phyloP scores from a whole-genome alignment of 208 protist genomes.

The Vickermania ingenoplastis region DNA sequence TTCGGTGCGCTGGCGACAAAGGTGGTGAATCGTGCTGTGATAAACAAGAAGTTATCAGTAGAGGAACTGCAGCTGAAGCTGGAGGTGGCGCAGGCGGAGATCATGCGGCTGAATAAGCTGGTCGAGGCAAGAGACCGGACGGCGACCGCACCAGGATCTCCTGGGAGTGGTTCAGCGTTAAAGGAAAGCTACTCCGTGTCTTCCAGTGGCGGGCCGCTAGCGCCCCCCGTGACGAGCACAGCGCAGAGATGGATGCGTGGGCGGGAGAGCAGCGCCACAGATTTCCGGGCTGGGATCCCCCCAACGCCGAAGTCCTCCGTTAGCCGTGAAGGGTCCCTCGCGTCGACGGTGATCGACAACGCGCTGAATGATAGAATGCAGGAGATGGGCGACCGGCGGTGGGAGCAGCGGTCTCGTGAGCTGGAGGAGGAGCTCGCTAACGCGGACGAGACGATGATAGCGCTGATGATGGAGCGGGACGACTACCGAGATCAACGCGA shows the following conservation, averaged over 20 bases:
- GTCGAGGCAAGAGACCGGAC: not conserved
- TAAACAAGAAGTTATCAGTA: slow-evolving; percentile 69
- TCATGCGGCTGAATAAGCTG: slow-evolving; percentile 16
- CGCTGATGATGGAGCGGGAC: slow-evolving; percentile 39
- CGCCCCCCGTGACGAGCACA: not conserved
- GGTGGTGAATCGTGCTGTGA: slow-evolving; percentile 69
- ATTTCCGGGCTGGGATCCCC: not conserved
- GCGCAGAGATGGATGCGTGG: not conserved
- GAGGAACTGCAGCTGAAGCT: slow-evolving; percentile 72
- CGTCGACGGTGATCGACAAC: slow-evolving; percentile 10
- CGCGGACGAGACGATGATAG: slow-evolving; percentile 24
- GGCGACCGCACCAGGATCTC: not conserved
- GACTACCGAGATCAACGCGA: slow-evolving; percentile 15
- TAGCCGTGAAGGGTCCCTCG: not conserved
- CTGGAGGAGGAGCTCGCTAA: slow-evolving; percentile 31
- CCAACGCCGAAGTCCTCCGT: not conserved
- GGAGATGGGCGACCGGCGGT: slow-evolving; percentile 23
- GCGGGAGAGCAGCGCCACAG: not conserved
- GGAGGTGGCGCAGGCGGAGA: slow-evolving; percentile 54
- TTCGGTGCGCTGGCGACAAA: slow-evolving; percentile 81
- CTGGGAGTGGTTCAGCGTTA: too few species aligned
- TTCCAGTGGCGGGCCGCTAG: not conserved
- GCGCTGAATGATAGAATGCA: slow-evolving; percentile 29
- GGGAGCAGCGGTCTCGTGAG: slow-evolving; percentile 21
- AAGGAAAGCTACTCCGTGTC: not conserved